These are phyloP conservation scores for Candida sphagnicola DNA, from an alignment of 805 yeast species.

Conservation along the genomic window DNA sequence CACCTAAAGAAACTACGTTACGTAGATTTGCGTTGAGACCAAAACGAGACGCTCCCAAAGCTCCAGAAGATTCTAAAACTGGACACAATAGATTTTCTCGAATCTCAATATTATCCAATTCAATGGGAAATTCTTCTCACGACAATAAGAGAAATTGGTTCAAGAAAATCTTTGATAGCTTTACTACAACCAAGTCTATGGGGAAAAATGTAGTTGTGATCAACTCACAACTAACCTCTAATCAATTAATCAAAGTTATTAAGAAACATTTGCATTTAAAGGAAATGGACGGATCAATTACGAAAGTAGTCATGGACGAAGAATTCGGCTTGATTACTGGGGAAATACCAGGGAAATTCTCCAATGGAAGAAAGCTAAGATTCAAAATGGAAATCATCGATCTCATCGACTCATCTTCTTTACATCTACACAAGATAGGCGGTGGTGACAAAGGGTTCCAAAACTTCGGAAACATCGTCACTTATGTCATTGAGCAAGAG, in stretches of 20 bases:
- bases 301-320: constrained; percentile 38
- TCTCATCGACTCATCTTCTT: constrained; percentile 32
- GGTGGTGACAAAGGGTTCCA: constrained; percentile 46
- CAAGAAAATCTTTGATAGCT: constrained; percentile 29
- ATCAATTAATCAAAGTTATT: constrained; percentile 29
- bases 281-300: constrained; percentile 47
- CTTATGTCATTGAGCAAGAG: constrained; percentile 43
- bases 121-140: constrained; percentile 2
- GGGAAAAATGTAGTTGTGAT: constrained; percentile 26
- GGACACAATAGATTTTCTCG: constrained; percentile 32
- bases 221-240: constrained; percentile 28
- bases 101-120: constrained; percentile 21
- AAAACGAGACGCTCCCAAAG: constrained; percentile 35
- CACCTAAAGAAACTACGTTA: constrained; percentile 12
- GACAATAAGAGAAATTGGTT: constrained; percentile 32
- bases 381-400: constrained; percentile 43
- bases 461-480: constrained; percentile 39
- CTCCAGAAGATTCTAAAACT: constrained; percentile 18
- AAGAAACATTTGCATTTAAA: constrained; percentile 42
- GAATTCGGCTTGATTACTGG: constrained; percentile 43
- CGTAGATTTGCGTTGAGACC: constrained; percentile 33
- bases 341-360: constrained; percentile 42
- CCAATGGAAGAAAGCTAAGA: constrained; percentile 43
- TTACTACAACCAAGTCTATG: constrained; percentile 10
- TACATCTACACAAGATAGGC: constrained; percentile 39